Conservation (phyloP, 768 basidiomycete genomes). For the Trametopsis cervina region DNA sequence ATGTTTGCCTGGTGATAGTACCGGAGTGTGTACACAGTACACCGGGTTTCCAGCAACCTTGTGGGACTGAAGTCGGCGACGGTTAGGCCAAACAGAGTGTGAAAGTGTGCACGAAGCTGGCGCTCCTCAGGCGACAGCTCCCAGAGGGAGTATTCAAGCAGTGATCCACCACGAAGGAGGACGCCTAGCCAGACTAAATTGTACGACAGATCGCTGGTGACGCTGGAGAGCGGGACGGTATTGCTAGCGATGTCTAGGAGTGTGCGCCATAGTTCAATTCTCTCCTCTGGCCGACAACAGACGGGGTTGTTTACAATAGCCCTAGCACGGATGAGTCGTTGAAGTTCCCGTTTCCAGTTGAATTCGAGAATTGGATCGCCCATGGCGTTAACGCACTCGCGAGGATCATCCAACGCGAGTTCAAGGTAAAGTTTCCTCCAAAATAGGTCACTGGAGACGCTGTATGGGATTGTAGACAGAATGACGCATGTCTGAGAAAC, state of each 20-base stretch:
- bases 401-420: constrained; percentile 59
- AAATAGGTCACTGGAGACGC: constrained; percentile 35
- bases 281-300: constrained; percentile 37
- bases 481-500: constrained; percentile 44
- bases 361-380: constrained; percentile 19
- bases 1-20: constrained; percentile 43
- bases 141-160: constrained; percentile 34
- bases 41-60: constrained; percentile 36
- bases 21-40: constrained; percentile 55
- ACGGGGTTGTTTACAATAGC: constrained; percentile 33
- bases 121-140: constrained; percentile 28
- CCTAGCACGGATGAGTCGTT: constrained; percentile 48
- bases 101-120: constrained; percentile 45
- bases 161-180: constrained; percentile 34
- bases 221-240: constrained; percentile 24
- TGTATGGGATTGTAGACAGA: constrained; percentile 40
- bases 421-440: constrained; percentile 65
- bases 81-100: constrained; percentile 53
- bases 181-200: constrained; percentile 48
- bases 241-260: constrained; percentile 42
- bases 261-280: constrained; percentile 35
- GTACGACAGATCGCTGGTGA: constrained; percentile 28
- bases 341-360: constrained; percentile 47
- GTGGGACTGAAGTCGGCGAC: constrained; percentile 29
- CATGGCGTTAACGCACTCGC: constrained; percentile 35